Evolutionary conservation across 495 filamentous ascomycete species (phyloP).

Genomic region (Geoglossum glabrum): DNA sequence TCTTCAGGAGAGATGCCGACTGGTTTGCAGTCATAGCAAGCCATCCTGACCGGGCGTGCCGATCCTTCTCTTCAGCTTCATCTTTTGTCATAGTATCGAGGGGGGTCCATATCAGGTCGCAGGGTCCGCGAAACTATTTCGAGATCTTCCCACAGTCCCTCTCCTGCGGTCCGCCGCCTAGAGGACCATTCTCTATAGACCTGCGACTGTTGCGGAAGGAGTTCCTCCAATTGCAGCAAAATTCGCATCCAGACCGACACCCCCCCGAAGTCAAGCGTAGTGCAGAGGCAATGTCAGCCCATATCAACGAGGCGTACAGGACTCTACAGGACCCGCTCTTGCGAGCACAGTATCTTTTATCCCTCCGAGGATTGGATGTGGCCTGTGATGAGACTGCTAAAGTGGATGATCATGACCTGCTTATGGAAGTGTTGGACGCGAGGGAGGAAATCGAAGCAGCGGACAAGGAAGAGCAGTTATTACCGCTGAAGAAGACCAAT

Average conservation of each 20-base stretch:
- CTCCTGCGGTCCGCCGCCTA: conserved; percentile 60
- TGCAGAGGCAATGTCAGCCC: conserved; percentile 52
- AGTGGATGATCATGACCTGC: conserved; percentile 47
- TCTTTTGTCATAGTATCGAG: neutral
- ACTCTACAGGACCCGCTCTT: conserved; percentile 56
- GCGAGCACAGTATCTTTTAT: conserved; percentile 69
- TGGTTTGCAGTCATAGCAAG: neutral
- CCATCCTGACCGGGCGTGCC: neutral
- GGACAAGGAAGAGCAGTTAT: conserved; percentile 40
- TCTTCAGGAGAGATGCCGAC: neutral
- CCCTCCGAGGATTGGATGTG: conserved; percentile 51
- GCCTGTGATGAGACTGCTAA: conserved; percentile 48
- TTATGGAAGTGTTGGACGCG: conserved; percentile 78
- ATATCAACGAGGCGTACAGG: conserved; percentile 76
- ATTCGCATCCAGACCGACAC: conserved; percentile 69
- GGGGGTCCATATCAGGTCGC: neutral
- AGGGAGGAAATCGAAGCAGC: conserved; percentile 70
- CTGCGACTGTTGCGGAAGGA: conserved; percentile 46
- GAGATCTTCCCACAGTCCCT: conserved; percentile 71
- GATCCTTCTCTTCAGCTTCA: neutral
- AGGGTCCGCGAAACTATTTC: conserved; percentile 37
- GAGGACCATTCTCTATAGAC: conserved; percentile 55
- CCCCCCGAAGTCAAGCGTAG: conserved; percentile 31
- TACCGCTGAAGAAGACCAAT: conserved; percentile 41
- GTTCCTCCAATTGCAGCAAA: conserved; percentile 64